Conservation (phyloP, 306 rosid genomes). For the Coriaria nepalensis region DNA sequence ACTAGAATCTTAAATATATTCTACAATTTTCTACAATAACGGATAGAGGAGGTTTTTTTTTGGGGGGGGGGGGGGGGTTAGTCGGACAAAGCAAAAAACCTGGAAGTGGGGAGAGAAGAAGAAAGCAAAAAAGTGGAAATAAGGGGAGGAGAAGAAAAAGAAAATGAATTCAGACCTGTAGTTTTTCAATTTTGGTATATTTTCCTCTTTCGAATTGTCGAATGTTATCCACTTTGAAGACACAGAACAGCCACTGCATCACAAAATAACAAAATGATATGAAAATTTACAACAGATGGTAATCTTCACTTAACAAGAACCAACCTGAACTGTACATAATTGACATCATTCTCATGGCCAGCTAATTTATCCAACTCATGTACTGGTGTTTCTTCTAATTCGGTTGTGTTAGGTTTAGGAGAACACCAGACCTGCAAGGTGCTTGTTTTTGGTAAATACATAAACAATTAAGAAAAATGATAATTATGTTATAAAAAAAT, state of each 20-base stretch:
- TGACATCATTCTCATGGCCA: conserved; percentile 88
- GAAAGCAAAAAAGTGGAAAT: too few species aligned
- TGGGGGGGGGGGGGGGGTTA: too few species aligned
- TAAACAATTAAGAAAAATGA: not conserved
- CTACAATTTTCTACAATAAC: too few species aligned
- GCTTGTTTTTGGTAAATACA: conserved; percentile 10
- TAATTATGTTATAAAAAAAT: too few species aligned
- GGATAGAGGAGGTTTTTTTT: too few species aligned
- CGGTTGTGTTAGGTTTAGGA: conserved; percentile 37
- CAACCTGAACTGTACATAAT: conserved; percentile 87
- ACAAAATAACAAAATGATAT: conserved; percentile 3
- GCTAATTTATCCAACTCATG: conserved; percentile 74
- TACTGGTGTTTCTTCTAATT: conserved; percentile 40
- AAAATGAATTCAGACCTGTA: conserved; percentile 44
- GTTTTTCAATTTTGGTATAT: conserved; percentile 47
- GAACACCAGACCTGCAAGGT: conserved; percentile 80
- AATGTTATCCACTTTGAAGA: conserved; percentile 46
- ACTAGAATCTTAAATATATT: too few species aligned
- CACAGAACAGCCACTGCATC: conserved; percentile 71
- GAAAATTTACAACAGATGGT: not conserved
- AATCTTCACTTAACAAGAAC: too few species aligned
- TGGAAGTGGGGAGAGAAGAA: too few species aligned
- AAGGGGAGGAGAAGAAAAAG: too few species aligned
- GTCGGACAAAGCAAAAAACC: too few species aligned
- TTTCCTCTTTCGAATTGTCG: conserved; percentile 61